A percentile compares a stretch with the other conserved stretches of the same genome.
These are phyloP conservation scores for Casuarina cunninghamiana DNA, from an alignment of 306 rosid species.

Conservation along the genomic window DNA sequence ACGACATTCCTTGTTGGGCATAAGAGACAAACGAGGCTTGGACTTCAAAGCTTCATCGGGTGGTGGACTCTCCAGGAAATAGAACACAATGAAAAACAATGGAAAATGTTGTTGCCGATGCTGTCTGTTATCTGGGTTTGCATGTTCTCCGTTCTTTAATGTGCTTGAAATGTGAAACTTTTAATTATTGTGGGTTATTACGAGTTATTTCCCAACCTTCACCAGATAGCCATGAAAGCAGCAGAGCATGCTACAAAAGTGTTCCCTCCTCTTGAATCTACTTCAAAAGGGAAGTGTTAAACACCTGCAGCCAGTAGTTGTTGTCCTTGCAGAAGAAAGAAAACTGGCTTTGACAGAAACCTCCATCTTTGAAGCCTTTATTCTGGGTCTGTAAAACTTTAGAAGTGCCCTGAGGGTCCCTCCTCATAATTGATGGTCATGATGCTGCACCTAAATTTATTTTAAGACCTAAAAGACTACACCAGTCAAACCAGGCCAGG, in stretches of 20 bases:
- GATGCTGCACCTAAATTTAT: neutral
- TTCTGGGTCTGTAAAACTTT: neutral
- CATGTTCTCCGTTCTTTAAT: neutral
- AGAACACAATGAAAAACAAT: neutral
- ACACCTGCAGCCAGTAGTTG: neutral
- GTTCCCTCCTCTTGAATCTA: neutral
- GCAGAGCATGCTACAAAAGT: neutral
- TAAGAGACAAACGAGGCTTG: slow-evolving; percentile 20
- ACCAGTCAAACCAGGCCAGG: neutral
- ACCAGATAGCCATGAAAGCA: too few relatives aligned
- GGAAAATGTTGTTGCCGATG: neutral
- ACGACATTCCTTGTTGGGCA: slow-evolving; percentile 25
- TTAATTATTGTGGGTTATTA: too few relatives aligned
- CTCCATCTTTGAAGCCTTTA: neutral
- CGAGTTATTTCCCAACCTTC: too few relatives aligned
- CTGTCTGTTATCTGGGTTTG: neutral
- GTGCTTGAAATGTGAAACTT: too few relatives aligned
- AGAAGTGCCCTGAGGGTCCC: neutral
- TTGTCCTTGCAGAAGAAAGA: neutral
- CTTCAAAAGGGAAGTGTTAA: neutral
- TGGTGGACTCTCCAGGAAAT: neutral
- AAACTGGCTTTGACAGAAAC: neutral
- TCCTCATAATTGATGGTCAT: neutral
- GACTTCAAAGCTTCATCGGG: slow-evolving; percentile 3
- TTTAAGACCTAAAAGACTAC: too few relatives aligned